These are phyloP conservation scores for Nepenthes alata DNA, from an alignment of 179 eudicot genomes.

Conservation along the genomic window DNA sequence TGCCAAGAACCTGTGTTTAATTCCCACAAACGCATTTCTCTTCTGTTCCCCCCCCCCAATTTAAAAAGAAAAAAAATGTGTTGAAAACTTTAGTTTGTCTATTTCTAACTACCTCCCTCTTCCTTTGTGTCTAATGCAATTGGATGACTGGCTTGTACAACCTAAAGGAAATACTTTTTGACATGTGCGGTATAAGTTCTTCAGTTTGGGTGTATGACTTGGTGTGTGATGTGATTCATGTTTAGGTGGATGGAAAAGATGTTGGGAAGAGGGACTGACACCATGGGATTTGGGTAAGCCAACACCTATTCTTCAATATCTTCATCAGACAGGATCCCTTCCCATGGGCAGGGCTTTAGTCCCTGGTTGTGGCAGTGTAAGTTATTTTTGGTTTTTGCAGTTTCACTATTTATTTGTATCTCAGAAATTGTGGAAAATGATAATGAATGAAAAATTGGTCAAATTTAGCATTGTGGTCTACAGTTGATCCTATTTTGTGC, in stretches of 20 bases:
- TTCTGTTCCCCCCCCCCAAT: too few species aligned
- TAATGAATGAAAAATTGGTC: too few species aligned
- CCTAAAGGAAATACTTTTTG: neutral
- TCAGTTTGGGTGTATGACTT: neutral
- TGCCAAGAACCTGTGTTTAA: too few species aligned
- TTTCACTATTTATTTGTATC: too few species aligned
- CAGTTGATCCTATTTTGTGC: neutral
- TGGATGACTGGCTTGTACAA: neutral
- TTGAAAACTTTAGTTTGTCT: neutral
- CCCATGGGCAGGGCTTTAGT: slow-evolving; percentile 61
- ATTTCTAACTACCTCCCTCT: neutral
- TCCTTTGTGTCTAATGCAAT: too few species aligned
- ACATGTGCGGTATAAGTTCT: too few species aligned
- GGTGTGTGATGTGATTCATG: neutral
- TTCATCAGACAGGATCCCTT: slow-evolving; percentile 40
- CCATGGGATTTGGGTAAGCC: slow-evolving; percentile 79
- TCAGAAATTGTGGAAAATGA: too few species aligned
- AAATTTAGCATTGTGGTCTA: neutral
- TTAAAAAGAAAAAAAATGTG: neutral
- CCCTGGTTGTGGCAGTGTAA: slow-evolving; percentile 80
- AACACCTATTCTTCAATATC: slow-evolving; percentile 54
- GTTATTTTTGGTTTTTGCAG: slow-evolving; percentile 9
- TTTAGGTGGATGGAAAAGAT: slow-evolving; percentile 66
- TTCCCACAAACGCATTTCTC: too few species aligned
- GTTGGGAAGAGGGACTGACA: slow-evolving; percentile 57